Base-by-base conservation (phyloP, 139 green algal genomes). In the Micractinium sp. region DNA sequence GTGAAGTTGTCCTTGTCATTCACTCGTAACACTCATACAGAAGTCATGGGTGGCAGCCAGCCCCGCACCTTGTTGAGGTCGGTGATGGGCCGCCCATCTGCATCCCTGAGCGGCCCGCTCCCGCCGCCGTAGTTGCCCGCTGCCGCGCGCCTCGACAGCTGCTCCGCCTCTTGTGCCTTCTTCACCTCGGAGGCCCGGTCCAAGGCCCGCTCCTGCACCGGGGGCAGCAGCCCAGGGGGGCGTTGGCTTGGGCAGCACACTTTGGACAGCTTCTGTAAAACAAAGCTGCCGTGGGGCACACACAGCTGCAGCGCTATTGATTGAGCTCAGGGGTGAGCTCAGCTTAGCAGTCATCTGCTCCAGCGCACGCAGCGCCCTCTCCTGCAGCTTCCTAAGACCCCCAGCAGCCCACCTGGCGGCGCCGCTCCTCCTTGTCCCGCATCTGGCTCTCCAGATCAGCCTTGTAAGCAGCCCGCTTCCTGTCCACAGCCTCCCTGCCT, bases 381-480 rank as follows among this genome's bases (percentile, higher is more conserved):
- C 60, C 60, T 23, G 60, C 60, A 67, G 15, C 60, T n/a, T n/a
- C n/a, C n/a, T n/a, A n/a, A n/a, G n/a, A n/a, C n/a, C n/a, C n/a
- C n/a, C n/a, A n/a, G n/a, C 60, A 67, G 60, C 60, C 3, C 85
- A 84, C 85, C 85, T 85, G 74, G 25, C 75, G 74, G 12, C 41
- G 36, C 1, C 56, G 75, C 56, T 88, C 89, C 73, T 86, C 66
- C 80, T 90, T 88, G 25, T 39, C 78, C 73, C 38, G 39, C 74
- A 92, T 86, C 81, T 92, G 90, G 7, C 81, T 73, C 84, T 89
- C 87, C 41, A 92, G 87, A 36, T 91, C 90, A 38, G 90, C 90
- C 39, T 47, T 89, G 82, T 89, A 91, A 1, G 47, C 67, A 31
- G 79, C 80, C 60, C 29, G 56, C 86, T 85, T 78, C 36, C 18